Conservation (phyloP, 768 basidiomycete species). For the Termitomyces sp. region DNA sequence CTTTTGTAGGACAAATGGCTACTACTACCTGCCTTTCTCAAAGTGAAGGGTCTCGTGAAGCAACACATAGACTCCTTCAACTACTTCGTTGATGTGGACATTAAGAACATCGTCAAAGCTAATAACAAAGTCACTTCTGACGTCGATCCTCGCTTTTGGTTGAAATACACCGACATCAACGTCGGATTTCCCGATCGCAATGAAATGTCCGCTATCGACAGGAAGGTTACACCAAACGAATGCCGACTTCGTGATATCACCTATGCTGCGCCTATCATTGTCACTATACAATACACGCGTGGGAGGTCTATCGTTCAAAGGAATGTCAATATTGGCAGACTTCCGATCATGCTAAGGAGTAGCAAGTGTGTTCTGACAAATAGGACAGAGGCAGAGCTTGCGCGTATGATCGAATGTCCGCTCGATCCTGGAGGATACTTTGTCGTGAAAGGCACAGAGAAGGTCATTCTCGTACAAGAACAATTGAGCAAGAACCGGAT, state of each 20-base stretch:
- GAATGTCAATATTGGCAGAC: constrained; percentile 82
- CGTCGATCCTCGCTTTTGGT: constrained; percentile 93
- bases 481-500: constrained; percentile 99
- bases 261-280: constrained; percentile 88
- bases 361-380: constrained; percentile 90
- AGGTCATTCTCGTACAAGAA: constrained; percentile 98
- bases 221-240: constrained; percentile 90
- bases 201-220: constrained; percentile 73
- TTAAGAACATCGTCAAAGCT: constrained; percentile 93
- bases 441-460: constrained; percentile 98
- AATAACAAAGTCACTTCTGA: constrained; percentile 95
- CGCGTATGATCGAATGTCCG: constrained; percentile 95
- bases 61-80: constrained; percentile 99
- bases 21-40: constrained; percentile 89
- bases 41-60: constrained; percentile 97
- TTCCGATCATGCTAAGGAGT: constrained; percentile 96
- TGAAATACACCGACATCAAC: constrained; percentile 93
- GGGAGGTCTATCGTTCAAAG: constrained; percentile 85
- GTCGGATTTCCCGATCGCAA: constrained; percentile 90
- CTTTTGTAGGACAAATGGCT: constrained; percentile 92
- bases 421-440: constrained; percentile 99
- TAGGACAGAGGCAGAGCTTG: constrained; percentile 71
- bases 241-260: constrained; percentile 94
- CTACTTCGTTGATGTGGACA: constrained; percentile 95
- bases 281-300: constrained; percentile 92